These are phyloP conservation scores for Cladosporium austrohemisphaericum DNA, from an alignment of 2,329 filamentous ascomycete species.

Conservation along the genomic window DNA sequence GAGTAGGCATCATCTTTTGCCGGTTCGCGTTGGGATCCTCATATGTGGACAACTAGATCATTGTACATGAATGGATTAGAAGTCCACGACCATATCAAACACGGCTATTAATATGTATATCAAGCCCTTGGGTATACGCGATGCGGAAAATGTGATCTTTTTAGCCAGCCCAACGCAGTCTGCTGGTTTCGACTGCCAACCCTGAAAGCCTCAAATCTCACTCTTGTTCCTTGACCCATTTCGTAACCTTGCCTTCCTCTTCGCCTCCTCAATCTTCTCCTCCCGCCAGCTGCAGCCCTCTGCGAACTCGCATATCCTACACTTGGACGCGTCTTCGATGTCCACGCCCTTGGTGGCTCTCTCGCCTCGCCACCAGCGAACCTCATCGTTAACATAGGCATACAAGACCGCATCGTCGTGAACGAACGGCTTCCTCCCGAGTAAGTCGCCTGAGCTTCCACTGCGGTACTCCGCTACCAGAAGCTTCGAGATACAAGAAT, in stretches of 20 bases:
- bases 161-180: too few species aligned
- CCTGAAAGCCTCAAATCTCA: slow-evolving; percentile 24
- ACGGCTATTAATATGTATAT: too few species aligned
- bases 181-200: too few species aligned
- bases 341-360: slow-evolving; percentile 69
- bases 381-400: slow-evolving; percentile 62
- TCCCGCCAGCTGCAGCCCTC: slow-evolving; percentile 75
- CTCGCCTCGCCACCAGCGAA: slow-evolving; percentile 86
- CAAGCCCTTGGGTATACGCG: too few species aligned
- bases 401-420: slow-evolving; percentile 64
- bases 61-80: too few species aligned
- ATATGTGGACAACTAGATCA: too few species aligned
- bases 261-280: slow-evolving; percentile 61
- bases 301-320: slow-evolving; percentile 76
- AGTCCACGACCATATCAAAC: too few species aligned
- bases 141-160: too few species aligned
- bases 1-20: too few species aligned
- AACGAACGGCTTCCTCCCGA: slow-evolving; percentile 60
- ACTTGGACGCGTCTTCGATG: slow-evolving; percentile 86
- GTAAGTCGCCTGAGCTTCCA: slow-evolving; percentile 44
- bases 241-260: slow-evolving; percentile 26
- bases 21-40: too few species aligned
- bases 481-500: slow-evolving; percentile 48
- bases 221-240: slow-evolving; percentile 19
- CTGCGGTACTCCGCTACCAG: slow-evolving; percentile 56